A percentile compares a stretch with the other conserved stretches of the same genome.
Conservation (phyloP, 306 rosid genomes). For the Aeschynomene evenia region DNA sequence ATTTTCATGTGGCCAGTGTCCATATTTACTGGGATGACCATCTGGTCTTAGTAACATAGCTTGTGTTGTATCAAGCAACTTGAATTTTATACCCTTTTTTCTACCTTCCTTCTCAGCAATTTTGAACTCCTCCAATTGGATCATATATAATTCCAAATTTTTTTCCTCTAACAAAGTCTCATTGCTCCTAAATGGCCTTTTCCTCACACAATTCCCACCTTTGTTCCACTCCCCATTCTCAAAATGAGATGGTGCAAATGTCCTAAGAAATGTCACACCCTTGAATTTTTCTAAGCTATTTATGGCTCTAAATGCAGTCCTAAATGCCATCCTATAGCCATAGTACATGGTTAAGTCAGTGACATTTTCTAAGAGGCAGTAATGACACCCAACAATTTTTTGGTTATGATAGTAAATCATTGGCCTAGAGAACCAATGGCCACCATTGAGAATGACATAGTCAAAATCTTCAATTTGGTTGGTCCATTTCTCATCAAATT, state of each 20-base stretch:
- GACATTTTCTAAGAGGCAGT: conserved; percentile 58
- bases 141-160: conserved; percentile 62
- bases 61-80: conserved; percentile 69
- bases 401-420: conserved; percentile 52
- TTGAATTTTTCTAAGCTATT: conserved; percentile 48
- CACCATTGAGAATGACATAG: conserved; percentile 64
- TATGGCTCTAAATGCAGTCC: conserved; percentile 64
- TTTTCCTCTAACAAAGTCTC: conserved; percentile 50
- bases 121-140: conserved; percentile 73
- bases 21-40: conserved; percentile 85
- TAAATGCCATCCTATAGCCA: conserved; percentile 73
- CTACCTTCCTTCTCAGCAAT: conserved; percentile 54
- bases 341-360: conserved; percentile 62
- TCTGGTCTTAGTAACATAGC: conserved; percentile 76
- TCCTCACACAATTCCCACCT: conserved; percentile 83
- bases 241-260: conserved; percentile 82
- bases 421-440: conserved; percentile 80
- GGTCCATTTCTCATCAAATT: conserved; percentile 61
- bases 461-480: conserved; percentile 56
- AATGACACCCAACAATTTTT: conserved; percentile 69
- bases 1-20: conserved; percentile 71
- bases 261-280: conserved; percentile 61
- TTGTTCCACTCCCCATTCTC: conserved; percentile 79
- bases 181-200: conserved; percentile 60
- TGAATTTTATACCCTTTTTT: conserved; percentile 55